These are phyloP conservation scores for Colletotrichum orchidophilum DNA, from an alignment of 2,329 filamentous ascomycete species.

Conservation along the genomic window DNA sequence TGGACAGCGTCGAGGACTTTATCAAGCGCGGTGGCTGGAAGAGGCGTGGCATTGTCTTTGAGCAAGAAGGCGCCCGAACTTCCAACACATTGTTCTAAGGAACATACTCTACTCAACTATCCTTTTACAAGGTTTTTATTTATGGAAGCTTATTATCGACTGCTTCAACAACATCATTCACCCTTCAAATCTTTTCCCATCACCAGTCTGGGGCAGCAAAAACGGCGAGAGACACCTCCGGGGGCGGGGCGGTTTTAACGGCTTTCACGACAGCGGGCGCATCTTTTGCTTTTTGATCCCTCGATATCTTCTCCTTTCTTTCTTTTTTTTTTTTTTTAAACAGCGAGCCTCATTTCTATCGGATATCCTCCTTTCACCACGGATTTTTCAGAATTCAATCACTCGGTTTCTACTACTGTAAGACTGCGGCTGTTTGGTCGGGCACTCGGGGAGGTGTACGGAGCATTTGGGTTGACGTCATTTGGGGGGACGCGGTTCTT, in stretches of 20 bases:
- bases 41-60: slow-evolving; percentile 52
- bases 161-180: neutral
- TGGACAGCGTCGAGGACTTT: slow-evolving; percentile 49
- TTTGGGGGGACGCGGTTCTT: neutral
- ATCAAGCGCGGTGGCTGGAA: slow-evolving; percentile 56
- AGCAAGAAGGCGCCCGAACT: slow-evolving; percentile 41
- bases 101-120: neutral
- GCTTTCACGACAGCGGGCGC: slow-evolving; percentile 13
- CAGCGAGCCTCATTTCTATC: neutral
- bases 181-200: neutral
- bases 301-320: neutral
- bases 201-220: neutral
- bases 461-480: neutral
- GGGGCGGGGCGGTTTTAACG: neutral
- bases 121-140: neutral
- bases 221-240: neutral
- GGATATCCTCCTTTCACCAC: neutral
- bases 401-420: neutral
- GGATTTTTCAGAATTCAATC: neutral
- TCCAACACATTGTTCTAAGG: slow-evolving; percentile 34
- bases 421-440: neutral
- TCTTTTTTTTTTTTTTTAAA: neutral
- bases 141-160: neutral
- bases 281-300: neutral
- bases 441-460: slow-evolving; percentile 1